Evolutionary conservation across 805 yeast species (phyloP), one percentile per base, ranked within the genome.

Genomic region (Ogataea ganodermae): DNA sequence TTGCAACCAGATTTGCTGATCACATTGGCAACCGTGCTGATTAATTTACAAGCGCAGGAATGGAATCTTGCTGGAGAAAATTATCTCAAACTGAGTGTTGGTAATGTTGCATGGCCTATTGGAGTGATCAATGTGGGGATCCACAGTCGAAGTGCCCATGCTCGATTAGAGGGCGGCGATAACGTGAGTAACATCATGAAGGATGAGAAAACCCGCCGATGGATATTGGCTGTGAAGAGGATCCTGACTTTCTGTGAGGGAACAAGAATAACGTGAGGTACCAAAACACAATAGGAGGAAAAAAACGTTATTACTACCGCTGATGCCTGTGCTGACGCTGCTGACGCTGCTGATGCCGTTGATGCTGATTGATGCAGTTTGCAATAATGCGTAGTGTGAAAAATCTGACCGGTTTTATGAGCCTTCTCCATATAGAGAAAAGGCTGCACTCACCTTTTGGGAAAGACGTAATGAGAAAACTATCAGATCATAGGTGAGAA

Each of bases 21-120:
- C 0, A 76, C 86, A 0, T 65, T 89, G 26, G 69, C 82, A 3
- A 83, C 88, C 1, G 76, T 86, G 1, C 55, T 84, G 7, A 72
- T 76, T 52, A 74, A 83, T 56, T 45, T 86, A n/a, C 96, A 89
- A 63, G 59, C 67, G 9, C 58, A 63, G 13, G 75, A 81, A 28
- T 81, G 64, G 53, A 60, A 62, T 30, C 68, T 68, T 42, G 89
- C 92, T 4, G 78, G 78, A 49, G 88, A 87, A 57, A 72, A 82
- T 21, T 89, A 89, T 57, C 69, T 89, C 72, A 78, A 84, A 52
- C 67, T 89, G 48, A 84, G 92, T 59, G 84, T 89, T 14, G 97
- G 96, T 1, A 87, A 88, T 56, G 89, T 86, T 2, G 91, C 94
- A 4, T 89, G 96, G 96, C 97, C 97, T 2, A 85, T 89, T 53